Evolutionary conservation across 805 yeast species (phyloP).

Genomic region (Ogataea minuta): DNA sequence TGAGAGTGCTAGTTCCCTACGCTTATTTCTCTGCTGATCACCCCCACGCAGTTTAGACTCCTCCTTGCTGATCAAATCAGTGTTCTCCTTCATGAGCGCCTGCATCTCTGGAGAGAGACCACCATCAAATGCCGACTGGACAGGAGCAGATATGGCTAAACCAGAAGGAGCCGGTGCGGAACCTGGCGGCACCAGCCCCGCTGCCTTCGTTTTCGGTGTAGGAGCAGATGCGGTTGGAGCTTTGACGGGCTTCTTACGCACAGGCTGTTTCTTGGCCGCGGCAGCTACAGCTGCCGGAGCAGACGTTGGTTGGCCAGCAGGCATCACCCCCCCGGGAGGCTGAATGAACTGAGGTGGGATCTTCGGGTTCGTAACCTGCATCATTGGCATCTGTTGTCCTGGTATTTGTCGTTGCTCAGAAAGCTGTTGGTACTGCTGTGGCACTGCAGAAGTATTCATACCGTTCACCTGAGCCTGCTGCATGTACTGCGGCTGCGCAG

Average conservation of each 20-base stretch:
- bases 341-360: slow-evolving; percentile 20
- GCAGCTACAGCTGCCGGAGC: slow-evolving; percentile 14
- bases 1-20: slow-evolving; percentile 44
- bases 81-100: slow-evolving; percentile 30
- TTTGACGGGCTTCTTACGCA: slow-evolving; percentile 24
- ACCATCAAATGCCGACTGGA: slow-evolving; percentile 6
- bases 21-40: slow-evolving; percentile 42
- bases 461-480: slow-evolving; percentile 13
- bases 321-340: slow-evolving; percentile 12
- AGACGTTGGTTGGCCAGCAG: slow-evolving; percentile 15
- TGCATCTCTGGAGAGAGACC: slow-evolving; percentile 32
- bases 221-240: slow-evolving; percentile 12
- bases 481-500: slow-evolving; percentile 14
- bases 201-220: slow-evolving; percentile 18
- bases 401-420: slow-evolving; percentile 23
- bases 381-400: slow-evolving; percentile 20
- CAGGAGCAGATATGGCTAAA: slow-evolving; percentile 8
- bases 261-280: slow-evolving; percentile 23
- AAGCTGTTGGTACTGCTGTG: slow-evolving; percentile 28
- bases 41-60: slow-evolving; percentile 25
- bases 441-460: slow-evolving; percentile 19
- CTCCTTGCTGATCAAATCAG: slow-evolving; percentile 30
- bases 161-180: slow-evolving; percentile 12
- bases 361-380: slow-evolving; percentile 11
- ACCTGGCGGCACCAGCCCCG: slow-evolving; percentile 12